Evolutionary conservation across 106 monocot species (phyloP).

Genomic region (Posidonia australis): DNA sequence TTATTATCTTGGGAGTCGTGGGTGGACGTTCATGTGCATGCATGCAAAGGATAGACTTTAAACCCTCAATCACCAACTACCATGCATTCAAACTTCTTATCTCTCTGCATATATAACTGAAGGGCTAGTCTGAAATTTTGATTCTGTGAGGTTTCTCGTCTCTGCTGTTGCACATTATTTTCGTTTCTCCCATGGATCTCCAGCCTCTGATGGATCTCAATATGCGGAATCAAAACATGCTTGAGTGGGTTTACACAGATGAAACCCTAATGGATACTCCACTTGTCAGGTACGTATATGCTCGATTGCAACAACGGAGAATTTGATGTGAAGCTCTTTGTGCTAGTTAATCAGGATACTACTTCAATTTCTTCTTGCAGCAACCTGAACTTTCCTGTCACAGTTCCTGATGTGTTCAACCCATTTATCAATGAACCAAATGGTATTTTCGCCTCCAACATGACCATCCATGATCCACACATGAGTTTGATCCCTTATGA

Average conservation of each 20-base stretch:
- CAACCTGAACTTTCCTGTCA: too few species aligned
- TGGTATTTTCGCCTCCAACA: too few species aligned
- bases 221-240: background rate
- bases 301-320: too few species aligned
- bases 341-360: too few species aligned
- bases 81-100: background rate
- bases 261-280: background rate
- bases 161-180: too few species aligned
- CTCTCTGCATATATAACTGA: background rate
- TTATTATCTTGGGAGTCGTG: background rate
- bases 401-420: too few species aligned
- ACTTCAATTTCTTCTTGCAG: too few species aligned
- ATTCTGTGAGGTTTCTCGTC: too few species aligned
- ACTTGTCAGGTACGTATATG: constrained; percentile 1
- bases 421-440: too few species aligned
- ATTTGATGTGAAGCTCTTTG: too few species aligned
- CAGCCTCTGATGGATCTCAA: background rate
- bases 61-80: background rate
- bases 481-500: background rate
- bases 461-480: too few species aligned
- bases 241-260: constrained; percentile 2
- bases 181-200: background rate
- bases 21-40: constrained; percentile 25
- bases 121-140: too few species aligned
- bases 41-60: constrained; percentile 14